These are phyloP conservation scores for Coemansia sp. DNA, from an alignment of 192 early-diverging fungal genomes.

Conservation along the genomic window DNA sequence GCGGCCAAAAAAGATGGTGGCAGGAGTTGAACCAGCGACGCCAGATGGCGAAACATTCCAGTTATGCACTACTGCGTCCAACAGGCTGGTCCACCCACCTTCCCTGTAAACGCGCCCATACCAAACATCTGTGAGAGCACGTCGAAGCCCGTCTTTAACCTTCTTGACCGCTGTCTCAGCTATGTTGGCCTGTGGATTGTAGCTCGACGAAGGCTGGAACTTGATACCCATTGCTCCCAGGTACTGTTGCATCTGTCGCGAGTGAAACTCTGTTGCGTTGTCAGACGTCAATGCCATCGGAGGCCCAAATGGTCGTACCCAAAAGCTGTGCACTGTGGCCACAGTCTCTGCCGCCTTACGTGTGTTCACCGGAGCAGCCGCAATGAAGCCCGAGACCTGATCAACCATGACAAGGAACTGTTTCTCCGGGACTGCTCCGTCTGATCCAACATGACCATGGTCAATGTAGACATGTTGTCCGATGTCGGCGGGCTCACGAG, in stretches of 20 bases:
- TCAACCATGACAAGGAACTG: neutral
- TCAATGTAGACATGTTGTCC: neutral
- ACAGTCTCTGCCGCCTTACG: neutral
- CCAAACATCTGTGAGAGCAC: neutral
- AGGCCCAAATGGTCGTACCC: neutral
- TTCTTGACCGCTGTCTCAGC: neutral
- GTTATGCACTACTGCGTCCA: neutral
- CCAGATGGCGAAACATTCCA: neutral
- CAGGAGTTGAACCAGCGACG: neutral
- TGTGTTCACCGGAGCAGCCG: neutral
- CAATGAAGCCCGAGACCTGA: neutral
- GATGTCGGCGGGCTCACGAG: neutral
- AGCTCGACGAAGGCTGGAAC: neutral
- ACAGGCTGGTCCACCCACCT: neutral
- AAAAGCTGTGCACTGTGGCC: neutral
- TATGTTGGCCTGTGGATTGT: neutral
- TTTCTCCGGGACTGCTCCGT: neutral
- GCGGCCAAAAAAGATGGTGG: too few species aligned
- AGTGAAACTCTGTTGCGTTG: neutral
- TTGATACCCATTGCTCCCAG: neutral
- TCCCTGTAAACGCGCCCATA: neutral
- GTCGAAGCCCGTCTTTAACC: neutral
- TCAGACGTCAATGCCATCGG: neutral
- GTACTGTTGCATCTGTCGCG: neutral
- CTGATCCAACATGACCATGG: neutral